Conservation (phyloP, 352 stramenopile species). For the Phytopythium mirpurense region DNA sequence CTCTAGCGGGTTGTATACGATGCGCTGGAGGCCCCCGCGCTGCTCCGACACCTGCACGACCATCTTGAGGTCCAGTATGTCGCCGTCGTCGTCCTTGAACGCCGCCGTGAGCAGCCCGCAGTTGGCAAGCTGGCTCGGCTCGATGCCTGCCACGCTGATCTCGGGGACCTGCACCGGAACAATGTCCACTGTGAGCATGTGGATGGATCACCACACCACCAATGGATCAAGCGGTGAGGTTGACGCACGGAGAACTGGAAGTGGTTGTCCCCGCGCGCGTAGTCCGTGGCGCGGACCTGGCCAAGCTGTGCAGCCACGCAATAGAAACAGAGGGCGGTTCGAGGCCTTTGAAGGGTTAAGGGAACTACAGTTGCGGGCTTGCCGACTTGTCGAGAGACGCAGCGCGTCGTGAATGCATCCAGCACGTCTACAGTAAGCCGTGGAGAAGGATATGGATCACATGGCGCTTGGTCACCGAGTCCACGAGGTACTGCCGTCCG, state of each 20-base stretch:
- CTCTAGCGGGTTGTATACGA: constrained; percentile 87
- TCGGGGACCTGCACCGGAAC: constrained; percentile 33
- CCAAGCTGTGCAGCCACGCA: constrained; percentile 54
- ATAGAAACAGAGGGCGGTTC: not conserved
- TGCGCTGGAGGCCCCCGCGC: constrained; percentile 61
- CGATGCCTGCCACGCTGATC: constrained; percentile 70
- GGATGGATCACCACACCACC: no score
- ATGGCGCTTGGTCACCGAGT: constrained; percentile 79
- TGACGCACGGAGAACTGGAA: constrained; percentile 80
- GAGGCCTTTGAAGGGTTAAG: not conserved
- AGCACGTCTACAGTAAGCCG: constrained; percentile 1
- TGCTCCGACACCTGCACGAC: constrained; percentile 86
- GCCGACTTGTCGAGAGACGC: not conserved
- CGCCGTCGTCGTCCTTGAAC: constrained; percentile 62
- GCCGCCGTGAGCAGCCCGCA: constrained; percentile 83
- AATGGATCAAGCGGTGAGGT: no score
- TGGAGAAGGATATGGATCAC: constrained; percentile 81
- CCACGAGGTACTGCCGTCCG: constrained; percentile 64
- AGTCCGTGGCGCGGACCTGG: constrained; percentile 56
- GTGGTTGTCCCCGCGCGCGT: constrained; percentile 61
- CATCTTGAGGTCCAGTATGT: constrained; percentile 87
- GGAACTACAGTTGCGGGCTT: not conserved
- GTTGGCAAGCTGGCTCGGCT: constrained; percentile 83
- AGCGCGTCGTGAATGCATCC: no score
- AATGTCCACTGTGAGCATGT: not conserved